Conservation (phyloP, 2,329 filamentous ascomycete genomes). For the Helotiales sp. region DNA sequence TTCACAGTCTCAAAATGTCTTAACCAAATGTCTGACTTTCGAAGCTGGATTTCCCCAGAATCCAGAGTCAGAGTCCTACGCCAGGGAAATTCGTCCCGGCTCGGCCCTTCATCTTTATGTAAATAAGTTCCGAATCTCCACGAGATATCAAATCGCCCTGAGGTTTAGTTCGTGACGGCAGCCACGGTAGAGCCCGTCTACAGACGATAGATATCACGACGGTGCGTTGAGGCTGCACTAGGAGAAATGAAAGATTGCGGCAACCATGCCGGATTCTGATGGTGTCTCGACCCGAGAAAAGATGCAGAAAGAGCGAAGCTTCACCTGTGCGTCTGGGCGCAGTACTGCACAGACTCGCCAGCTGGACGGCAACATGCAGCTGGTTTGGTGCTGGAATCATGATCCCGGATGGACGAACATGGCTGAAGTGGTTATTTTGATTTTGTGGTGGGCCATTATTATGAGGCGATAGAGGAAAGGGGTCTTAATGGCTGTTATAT, state of each 20-base stretch:
- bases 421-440: neutral
- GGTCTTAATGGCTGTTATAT: neutral
- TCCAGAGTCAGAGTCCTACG: too few species aligned
- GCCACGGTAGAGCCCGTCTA: neutral
- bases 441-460: neutral
- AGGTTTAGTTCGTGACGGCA: neutral
- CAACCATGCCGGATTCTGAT: neutral
- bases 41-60: neutral
- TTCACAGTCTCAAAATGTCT: neutral
- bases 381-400: neutral
- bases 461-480: neutral
- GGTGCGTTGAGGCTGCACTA: neutral
- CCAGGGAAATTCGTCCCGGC: neutral
- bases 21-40: neutral
- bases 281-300: neutral
- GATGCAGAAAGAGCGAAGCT: neutral
- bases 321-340: neutral
- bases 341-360: neutral
- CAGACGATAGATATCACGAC: neutral
- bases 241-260: neutral
- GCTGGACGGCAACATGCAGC: neutral
- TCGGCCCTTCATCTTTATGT: neutral
- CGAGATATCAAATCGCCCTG: too few species aligned
- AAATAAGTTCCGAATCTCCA: neutral
- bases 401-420: neutral